phyloP scores from a whole-genome alignment of 192 early-diverging fungal species.

The Backusella morwellensis region DNA sequence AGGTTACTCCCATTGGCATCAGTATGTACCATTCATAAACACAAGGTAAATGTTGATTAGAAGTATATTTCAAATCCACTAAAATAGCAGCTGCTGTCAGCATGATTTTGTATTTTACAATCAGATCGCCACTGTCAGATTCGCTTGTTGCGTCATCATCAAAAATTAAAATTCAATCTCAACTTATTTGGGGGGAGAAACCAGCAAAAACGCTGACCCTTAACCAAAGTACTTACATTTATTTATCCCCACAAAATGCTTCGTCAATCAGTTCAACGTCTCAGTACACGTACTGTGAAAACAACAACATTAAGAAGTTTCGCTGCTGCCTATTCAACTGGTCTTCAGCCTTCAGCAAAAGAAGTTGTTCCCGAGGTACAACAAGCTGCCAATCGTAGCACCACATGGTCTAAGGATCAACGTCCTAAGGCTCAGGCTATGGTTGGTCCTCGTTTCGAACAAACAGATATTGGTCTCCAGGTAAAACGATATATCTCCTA shows the following conservation, averaged over 20 bases:
- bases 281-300: not conserved
- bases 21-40: not conserved
- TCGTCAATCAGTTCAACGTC: constrained; percentile 6
- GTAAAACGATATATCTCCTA: constrained; percentile 31
- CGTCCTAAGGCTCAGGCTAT: constrained; percentile 65
- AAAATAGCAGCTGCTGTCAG: too few species aligned
- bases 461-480: constrained; percentile 78
- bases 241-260: constrained; percentile 9
- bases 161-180: constrained; percentile 6
- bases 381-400: constrained; percentile 75
- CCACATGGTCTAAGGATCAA: constrained; percentile 79
- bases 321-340: constrained; percentile 16
- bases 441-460: constrained; percentile 83
- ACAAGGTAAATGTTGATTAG: not conserved
- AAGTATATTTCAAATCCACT: not conserved
- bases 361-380: constrained; percentile 17
- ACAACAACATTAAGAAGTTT: constrained; percentile 13
- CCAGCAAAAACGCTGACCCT: constrained; percentile 2
- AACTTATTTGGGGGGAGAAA: constrained; percentile 3
- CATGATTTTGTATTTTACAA: not conserved
- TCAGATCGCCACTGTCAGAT: not conserved
- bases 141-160: not conserved
- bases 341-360: constrained; percentile 26
- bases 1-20: not conserved
- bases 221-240: constrained; percentile 4